Evolutionary conservation across 2,329 filamentous ascomycete species (phyloP), one percentile per base, ranked within the genome.

Genomic region (Fusarium floridanum): DNA sequence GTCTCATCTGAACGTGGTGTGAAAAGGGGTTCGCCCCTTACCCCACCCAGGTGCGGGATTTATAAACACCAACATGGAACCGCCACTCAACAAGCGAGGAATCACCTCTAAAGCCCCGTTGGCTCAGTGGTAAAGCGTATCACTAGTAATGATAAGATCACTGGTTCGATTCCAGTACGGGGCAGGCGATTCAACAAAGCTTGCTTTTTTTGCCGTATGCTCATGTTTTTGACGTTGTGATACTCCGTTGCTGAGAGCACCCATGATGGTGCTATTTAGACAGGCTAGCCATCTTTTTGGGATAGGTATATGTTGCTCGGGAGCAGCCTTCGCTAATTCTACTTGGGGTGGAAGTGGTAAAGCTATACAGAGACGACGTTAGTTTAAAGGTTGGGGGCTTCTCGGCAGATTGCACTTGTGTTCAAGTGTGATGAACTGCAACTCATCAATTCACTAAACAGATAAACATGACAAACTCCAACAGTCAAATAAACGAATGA

Each of bases 91-190:
- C 56, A 63, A 72, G 3, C 36, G 41, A 71, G 64, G 56, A 69
- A 62, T 68, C 67, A 65, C 66, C 56, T 71, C 53, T 68, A 2
- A 76, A 72, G 74, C 74, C 74, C 71, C 74, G 74, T 76, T 76
- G 74, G 74, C 74, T 76, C 55, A 76, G 74, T 76, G 74, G 74
- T 76, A 76, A 72, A 76, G 74, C 74, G 74, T 74, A 76, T 76
- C 73, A 76, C 74, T 76, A 76, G 74, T 55, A 55, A 55, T 55
- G 50, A 55, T 55, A 55, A 55, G 50, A 55, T 55, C 50, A 55
- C 50, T 55, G 50, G 50, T 55, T 55, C 50, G 50, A 55, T 55
- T 55, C 50, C 50, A 55, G 50, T 55, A 55, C 50, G 50, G 50
- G 50, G 50, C 50, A 55, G 50, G 50, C 50, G 50, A 53, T 32